phyloP scores from a whole-genome alignment of 225 moss, liverwort and hornwort species.

The Physcomitrium patens region DNA sequence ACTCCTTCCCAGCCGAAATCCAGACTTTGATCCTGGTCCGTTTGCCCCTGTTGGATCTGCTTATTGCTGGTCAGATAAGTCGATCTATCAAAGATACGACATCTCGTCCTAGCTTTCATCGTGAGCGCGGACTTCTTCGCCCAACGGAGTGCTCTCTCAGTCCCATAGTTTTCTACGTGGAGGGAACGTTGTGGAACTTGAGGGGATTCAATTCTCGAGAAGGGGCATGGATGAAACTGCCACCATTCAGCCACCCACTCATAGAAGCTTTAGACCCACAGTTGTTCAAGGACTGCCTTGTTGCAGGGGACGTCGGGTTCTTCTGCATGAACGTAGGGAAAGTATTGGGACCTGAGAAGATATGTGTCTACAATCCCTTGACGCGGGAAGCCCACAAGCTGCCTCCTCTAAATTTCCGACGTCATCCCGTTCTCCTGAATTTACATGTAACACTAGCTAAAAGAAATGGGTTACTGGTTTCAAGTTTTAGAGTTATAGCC shows the following conservation, averaged over 20 bases:
- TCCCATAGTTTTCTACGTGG: conserved; percentile 22
- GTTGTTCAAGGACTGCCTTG: conserved; percentile 33
- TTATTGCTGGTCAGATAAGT: no score
- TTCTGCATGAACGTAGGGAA: conserved; percentile 26
- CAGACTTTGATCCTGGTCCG: no score
- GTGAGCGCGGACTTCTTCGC: not conserved
- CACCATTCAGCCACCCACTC: conserved; percentile 10
- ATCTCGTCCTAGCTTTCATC: not conserved
- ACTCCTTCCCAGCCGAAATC: no score
- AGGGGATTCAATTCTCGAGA: conserved; percentile 22
- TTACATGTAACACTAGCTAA: conserved; percentile 22
- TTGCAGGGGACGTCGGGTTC: conserved; percentile 30
- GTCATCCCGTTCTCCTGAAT: conserved; percentile 16
- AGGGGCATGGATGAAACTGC: conserved; percentile 29
- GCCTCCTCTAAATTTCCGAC: conserved; percentile 14
- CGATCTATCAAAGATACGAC: no score
- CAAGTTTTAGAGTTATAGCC: conserved; percentile 18
- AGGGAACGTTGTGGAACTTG: conserved; percentile 23
- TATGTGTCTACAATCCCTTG: conserved; percentile 27
- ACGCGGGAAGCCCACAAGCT: conserved; percentile 16
- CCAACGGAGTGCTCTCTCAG: conserved; percentile 12
- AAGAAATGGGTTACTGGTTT: not conserved
- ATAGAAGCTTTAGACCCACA: conserved; percentile 28
- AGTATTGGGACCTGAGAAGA: conserved; percentile 2
- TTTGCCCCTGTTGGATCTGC: no score